Percentiles rank a stretch among this genome's conserved stretches.
phyloP scores from a whole-genome alignment of 1,284 basidiomycete species.

The Naganishia sp. region DNA sequence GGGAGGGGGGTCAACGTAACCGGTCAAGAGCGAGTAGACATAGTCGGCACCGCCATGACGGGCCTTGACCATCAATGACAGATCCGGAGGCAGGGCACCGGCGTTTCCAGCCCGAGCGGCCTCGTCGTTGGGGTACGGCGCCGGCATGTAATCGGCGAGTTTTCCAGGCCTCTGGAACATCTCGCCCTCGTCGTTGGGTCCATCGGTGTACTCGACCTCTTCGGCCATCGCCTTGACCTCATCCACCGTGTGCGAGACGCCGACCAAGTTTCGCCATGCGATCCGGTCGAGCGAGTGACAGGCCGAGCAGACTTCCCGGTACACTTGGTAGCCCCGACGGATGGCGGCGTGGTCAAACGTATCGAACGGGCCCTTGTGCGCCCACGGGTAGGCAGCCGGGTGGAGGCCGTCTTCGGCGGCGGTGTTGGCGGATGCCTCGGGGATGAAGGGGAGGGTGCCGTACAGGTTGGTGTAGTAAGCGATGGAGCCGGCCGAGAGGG shows the following conservation, averaged over 20 bases:
- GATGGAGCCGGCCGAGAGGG: conserved; percentile 80
- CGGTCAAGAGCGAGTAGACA: conserved; percentile 93
- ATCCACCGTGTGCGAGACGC: conserved; percentile 92
- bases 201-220: conserved; percentile 95
- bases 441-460: conserved; percentile 80
- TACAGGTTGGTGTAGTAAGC: conserved; percentile 96
- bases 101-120: conserved; percentile 91
- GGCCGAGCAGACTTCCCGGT: conserved; percentile 97
- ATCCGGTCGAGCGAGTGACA: conserved; percentile 99
- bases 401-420: conserved; percentile 94
- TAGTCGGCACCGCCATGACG: conserved; percentile 98
- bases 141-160: conserved; percentile 93
- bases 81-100: conserved; percentile 94
- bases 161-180: conserved; percentile 99
- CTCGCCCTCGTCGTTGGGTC: conserved; percentile 91
- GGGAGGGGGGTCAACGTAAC: conserved; percentile 94
- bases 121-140: conserved; percentile 97
- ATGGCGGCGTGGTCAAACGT: conserved; percentile 93
- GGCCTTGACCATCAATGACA: conserved; percentile 96
- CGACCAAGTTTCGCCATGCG: conserved; percentile 99
- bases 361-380: conserved; percentile 82
- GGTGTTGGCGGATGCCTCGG: conserved; percentile 84
- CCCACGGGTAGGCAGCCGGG: conserved; percentile 84
- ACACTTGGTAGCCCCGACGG: conserved; percentile 97
- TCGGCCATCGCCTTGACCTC: conserved; percentile 92